phyloP scores from a whole-genome alignment of 768 basidiomycete genomes.

The Calocera viscosa region DNA sequence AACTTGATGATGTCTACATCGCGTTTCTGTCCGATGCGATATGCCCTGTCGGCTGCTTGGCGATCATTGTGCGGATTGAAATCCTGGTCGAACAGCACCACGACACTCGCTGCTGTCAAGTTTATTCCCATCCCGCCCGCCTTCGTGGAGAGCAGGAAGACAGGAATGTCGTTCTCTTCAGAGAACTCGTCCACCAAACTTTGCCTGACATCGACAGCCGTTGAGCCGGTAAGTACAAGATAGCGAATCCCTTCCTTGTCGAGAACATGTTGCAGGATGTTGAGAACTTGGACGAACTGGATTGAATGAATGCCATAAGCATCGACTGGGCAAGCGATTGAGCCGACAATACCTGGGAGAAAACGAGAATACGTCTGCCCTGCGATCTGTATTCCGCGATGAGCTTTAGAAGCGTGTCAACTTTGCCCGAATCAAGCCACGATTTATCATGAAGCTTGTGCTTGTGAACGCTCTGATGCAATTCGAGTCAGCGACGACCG shows the following conservation, averaged over 20 bases:
- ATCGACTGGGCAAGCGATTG: not conserved
- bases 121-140: constrained; percentile 97
- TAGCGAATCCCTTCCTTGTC: constrained; percentile 60
- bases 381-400: constrained; percentile 53
- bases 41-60: constrained; percentile 94
- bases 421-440: constrained; percentile 81
- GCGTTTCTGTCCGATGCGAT: constrained; percentile 89
- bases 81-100: constrained; percentile 94
- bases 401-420: constrained; percentile 57
- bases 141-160: constrained; percentile 85
- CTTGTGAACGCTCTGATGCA: constrained; percentile 43
- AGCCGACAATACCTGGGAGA: constrained; percentile 62
- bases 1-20: constrained; percentile 92
- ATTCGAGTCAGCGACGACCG: constrained; percentile 30
- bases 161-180: constrained; percentile 60
- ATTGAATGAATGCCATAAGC: constrained; percentile 23
- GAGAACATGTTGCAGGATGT: constrained; percentile 78
- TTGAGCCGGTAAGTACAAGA: constrained; percentile 80
- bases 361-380: constrained; percentile 75
- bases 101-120: constrained; percentile 86
- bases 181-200: constrained; percentile 92
- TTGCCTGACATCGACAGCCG: constrained; percentile 86
- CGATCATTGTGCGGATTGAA: constrained; percentile 97
- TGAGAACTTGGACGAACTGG: constrained; percentile 90
- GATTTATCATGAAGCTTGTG: constrained; percentile 61